Evolutionary conservation across 2,329 filamentous ascomycete genomes (phyloP), one percentile per base, ranked within the genome.

Genomic region (Colletotrichum sp.): DNA sequence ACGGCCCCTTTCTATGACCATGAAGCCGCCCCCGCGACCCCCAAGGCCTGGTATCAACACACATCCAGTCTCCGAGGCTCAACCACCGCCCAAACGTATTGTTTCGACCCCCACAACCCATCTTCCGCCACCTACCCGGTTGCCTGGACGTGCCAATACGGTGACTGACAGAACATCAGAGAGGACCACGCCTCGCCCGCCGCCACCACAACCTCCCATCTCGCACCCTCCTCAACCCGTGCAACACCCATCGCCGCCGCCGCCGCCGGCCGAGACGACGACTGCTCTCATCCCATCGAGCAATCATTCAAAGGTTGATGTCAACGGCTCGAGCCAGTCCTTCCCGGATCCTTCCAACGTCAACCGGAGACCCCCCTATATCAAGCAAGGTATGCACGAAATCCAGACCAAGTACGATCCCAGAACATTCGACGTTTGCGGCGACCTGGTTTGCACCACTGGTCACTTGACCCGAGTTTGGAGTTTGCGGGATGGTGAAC

Each of bases 401-500:
- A 96, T 99, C 72, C 85, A 90, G 34, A 96, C 94, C 4, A 96
- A 95, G 79, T 97, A 98, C 79, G 97, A 98, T 77, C 94, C 95
- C 7, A 93, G 95, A 56, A 88, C 96, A 34, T 93, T 98, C 81
- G 96, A 97, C 77, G 92, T 98, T 4, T 98, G 95, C 81, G 97
- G 97, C 9, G 93, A 96, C 77, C 93, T 94, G 78, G 92, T 97
- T 9, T 98, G 95, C 82, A 96, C 96, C 1, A 95, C 94, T 18
- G 97, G 96, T 7, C 94, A 94, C 77, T 89, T 97, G 76, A 98
- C 96, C 2, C 91, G 95, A 76, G 95, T 96, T 0, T 99, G 97
- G 96, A 96, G 93, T 82, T 84, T 98, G 28, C 86, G 92, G 13
- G 95, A 95, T 69, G 96, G 96, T 4, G 94, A 97, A 79, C 89